Evolutionary conservation across 2,329 filamentous ascomycete genomes (phyloP).

Genomic region (Trichoderma asperellum): DNA sequence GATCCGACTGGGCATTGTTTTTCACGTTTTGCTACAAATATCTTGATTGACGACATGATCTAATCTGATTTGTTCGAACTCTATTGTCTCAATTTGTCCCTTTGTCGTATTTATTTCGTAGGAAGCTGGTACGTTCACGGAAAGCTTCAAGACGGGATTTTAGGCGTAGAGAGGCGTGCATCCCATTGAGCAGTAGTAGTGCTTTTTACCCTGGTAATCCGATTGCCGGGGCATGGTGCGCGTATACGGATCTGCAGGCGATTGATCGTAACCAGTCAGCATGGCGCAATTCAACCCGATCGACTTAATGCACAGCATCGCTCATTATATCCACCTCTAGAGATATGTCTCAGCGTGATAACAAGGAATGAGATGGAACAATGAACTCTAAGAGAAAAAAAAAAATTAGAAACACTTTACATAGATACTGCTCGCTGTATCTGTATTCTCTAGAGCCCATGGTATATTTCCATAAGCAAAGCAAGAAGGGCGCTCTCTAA

Average conservation of each 20-base stretch:
- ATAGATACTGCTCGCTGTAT: not conserved
- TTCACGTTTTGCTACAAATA: not conserved
- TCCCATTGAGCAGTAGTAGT: not conserved
- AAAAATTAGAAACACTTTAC: not conserved
- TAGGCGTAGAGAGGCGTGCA: not conserved
- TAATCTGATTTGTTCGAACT: not conserved
- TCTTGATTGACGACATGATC: not conserved
- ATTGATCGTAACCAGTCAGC: not conserved
- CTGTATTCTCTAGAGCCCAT: too few species aligned
- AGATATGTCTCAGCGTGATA: not conserved
- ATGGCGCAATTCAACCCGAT: not conserved
- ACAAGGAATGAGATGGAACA: not conserved
- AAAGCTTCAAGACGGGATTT: too few species aligned
- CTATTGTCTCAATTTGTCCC: not conserved
- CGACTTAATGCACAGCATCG: not conserved
- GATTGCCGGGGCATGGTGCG: not conserved
- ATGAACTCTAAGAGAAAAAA: not conserved
- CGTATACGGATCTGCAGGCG: not conserved
- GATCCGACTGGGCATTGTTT: conserved; percentile 7
- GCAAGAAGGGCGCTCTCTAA: not conserved
- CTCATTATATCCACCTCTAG: not conserved
- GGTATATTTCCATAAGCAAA: not conserved
- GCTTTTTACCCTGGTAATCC: not conserved
- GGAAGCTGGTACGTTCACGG: too few species aligned
- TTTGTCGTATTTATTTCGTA: too few species aligned